Base-by-base conservation (phyloP, 805 yeast species). In the Wickerhamomyces strasburgensis region DNA sequence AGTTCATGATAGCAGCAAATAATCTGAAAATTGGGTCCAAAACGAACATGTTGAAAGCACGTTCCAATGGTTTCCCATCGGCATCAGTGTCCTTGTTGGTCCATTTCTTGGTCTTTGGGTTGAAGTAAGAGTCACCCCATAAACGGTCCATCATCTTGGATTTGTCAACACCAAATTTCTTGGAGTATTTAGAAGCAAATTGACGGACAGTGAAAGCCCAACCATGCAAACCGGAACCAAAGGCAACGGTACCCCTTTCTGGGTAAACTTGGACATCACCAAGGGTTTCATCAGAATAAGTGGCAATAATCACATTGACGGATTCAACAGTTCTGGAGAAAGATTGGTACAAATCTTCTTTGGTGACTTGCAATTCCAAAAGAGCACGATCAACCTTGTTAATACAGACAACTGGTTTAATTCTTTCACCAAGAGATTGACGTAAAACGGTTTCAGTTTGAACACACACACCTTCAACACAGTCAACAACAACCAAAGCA, bases 31-130 rank as follows among this genome's bases (percentile, higher is more conserved):
- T 90, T 67, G 98, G 98, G 78, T 90, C 98, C 71, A 90, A 78
- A 53, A 90, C 85, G 76, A 90, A 93, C 95, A 86, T 87, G 89
- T 85, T 87, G 95, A 90, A 90, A 64, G 98, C 97, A 82, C 98
- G 88, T 76, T 90, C 98, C 65, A 90, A 81, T 43, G 79, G 70
- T 75, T 87, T 84, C 62, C 98, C 98, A 60, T 82, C 85, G 61
- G 97, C 94, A 63, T 88, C 97, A 67, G 80, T 86, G 61, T 80
- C 94, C 73, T 84, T 84, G 88, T 80, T 86, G 60, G 97, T 75
- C 98, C 98, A 90, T 76, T 90, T 90, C 84, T 89, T 90, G 73
- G 98, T 90, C 85, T 89, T 90, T 73, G 98, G 97, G 88, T 93
- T 93, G 83, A 90, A 93, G 93, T 75, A 90, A 72, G 95, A 84